Evolutionary conservation across 2,329 filamentous ascomycete species (phyloP), one percentile per base, ranked within the genome.

Genomic region (Neofusicoccum kwambonambiense): DNA sequence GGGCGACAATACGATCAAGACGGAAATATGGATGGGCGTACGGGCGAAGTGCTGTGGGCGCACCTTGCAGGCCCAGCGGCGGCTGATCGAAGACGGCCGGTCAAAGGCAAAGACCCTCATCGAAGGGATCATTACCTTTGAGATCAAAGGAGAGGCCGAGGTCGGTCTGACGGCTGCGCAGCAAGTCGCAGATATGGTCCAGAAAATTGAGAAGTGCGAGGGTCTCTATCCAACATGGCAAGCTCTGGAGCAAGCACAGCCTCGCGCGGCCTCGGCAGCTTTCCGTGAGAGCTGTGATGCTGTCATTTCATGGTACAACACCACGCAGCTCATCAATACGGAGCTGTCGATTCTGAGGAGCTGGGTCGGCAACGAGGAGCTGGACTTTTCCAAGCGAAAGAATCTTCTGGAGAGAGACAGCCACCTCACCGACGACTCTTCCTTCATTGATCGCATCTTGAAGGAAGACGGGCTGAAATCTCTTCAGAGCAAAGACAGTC

Each of bases 381-480:
- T 99, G 44, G 93, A 98, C 77, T 99, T 98, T 74, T 88, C 88
- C 58, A 90, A 90, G 73, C 85, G 89, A 22, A 89, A 90, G 68
- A 84, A 87, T 62, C 86, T 87, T 66, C 89, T 91, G 0, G 86
- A 88, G 2, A 85, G 84, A 67, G 87, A 87, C 67, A 87, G 90
- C 69, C 90, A 92, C 65, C 86, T 97, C 54, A 88, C 89, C 31
- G 94, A 98, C 72, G 93, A 97, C 71, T 90, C 92, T 0, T 96
- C 93, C 0, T 99, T 99, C 77, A 86, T 99, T 64, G 95, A 99
- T 76, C 87, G 94, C 49, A 87, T 99, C 34, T 86, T 99, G 82
- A 98, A 98, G 74, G 94, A 98, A 76, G 95, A 98, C 74, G 93
- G 93, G 1, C 83, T 99, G 54, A 94, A 93, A 72, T 97, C 93